Conservation (phyloP, 805 yeast genomes). For the Wickerhamiella dianesei region DNA sequence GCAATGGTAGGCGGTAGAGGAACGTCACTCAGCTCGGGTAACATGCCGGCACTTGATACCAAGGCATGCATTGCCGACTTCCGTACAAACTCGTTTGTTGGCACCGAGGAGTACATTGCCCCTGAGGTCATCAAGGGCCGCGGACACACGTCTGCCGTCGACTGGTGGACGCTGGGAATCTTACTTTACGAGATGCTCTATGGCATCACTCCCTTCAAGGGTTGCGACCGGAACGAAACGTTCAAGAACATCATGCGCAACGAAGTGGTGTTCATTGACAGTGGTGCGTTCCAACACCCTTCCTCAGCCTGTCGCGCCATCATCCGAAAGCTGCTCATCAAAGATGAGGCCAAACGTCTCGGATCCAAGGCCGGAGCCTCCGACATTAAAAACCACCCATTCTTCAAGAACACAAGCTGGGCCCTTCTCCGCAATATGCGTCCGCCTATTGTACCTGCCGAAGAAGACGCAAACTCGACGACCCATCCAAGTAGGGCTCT, state of each 20-base stretch:
- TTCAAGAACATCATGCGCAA: conserved; percentile 75
- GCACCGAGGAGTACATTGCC: conserved; percentile 97
- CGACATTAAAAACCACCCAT: conserved; percentile 81
- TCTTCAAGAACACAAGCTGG: conserved; percentile 90
- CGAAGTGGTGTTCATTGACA: conserved; percentile 69
- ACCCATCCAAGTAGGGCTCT: conserved; percentile 4
- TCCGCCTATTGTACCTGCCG: conserved; percentile 91
- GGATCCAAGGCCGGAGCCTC: conserved; percentile 94
- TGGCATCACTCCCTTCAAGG: conserved; percentile 95
- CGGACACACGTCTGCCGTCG: conserved; percentile 96
- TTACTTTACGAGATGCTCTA: conserved; percentile 85
- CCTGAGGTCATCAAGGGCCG: conserved; percentile 96
- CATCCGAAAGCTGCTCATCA: conserved; percentile 67
- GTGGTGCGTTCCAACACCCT: conserved; percentile 36
- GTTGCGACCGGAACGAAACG: conserved; percentile 74
- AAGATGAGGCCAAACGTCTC: conserved; percentile 76
- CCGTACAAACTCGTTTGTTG: conserved; percentile 94
- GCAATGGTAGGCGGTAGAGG: conserved; percentile 36
- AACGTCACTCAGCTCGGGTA: conserved; percentile 24
- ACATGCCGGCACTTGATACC: conserved; percentile 66
- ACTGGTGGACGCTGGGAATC: conserved; percentile 99
- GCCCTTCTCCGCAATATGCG: conserved; percentile 81
- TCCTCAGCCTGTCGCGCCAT: conserved; percentile 67
- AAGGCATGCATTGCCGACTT: conserved; percentile 92
- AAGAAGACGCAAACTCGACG: conserved; percentile 21